These are phyloP conservation scores for Sphenostylis stenocarpa DNA, from an alignment of 306 rosid genomes.

Conservation along the genomic window DNA sequence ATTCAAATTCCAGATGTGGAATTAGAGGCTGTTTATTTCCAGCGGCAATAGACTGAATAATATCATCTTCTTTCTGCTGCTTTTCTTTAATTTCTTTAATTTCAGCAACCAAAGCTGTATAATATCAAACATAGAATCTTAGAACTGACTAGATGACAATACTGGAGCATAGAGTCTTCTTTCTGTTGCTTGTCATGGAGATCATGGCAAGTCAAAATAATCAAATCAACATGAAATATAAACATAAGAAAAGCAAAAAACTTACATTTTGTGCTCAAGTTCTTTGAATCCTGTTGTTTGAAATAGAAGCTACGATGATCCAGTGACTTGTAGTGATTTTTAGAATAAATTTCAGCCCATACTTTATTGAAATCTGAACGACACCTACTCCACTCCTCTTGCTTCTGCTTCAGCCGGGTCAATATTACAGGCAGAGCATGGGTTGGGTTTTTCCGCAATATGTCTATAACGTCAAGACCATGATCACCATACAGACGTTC, in stretches of 20 bases:
- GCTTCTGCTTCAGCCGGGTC: slow-evolving; percentile 94
- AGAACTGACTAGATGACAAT: slow-evolving; percentile 24
- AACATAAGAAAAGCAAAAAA: background rate
- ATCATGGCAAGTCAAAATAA: too few species aligned
- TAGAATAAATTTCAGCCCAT: slow-evolving; percentile 96
- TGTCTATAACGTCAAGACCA: slow-evolving; percentile 94
- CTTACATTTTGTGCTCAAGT: slow-evolving; percentile 92
- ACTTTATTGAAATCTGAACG: slow-evolving; percentile 92
- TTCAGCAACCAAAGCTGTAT: slow-evolving; percentile 85
- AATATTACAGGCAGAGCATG: slow-evolving; percentile 79
- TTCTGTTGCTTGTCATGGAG: too few species aligned
- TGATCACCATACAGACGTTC: slow-evolving; percentile 98
- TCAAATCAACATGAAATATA: background rate
- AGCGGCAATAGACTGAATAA: slow-evolving; percentile 76
- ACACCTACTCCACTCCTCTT: slow-evolving; percentile 96
- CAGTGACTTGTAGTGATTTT: slow-evolving; percentile 95
- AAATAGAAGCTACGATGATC: slow-evolving; percentile 98
- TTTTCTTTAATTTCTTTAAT: slow-evolving; percentile 88
- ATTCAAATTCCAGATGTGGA: slow-evolving; percentile 84
- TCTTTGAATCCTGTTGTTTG: slow-evolving; percentile 99
- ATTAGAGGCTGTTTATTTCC: slow-evolving; percentile 72
- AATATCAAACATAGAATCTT: slow-evolving; percentile 29
- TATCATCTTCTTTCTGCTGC: slow-evolving; percentile 82
- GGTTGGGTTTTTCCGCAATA: slow-evolving; percentile 83
- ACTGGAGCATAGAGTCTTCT: too few species aligned